These are phyloP conservation scores for Multifurca ochricompacta DNA, from an alignment of 768 basidiomycete species.

Conservation along the genomic window DNA sequence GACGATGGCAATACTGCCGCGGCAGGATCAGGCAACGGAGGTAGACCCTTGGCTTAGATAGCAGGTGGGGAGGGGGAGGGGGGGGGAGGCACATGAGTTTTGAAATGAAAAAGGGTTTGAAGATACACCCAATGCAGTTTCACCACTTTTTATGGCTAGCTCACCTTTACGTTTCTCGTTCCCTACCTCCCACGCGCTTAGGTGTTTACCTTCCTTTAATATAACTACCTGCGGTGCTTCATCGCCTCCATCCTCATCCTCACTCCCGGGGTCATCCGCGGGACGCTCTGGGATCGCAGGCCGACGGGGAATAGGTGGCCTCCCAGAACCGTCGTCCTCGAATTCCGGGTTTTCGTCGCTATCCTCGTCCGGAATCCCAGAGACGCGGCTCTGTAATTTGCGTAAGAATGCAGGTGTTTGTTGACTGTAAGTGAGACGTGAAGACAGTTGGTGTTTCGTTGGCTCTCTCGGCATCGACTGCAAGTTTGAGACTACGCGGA, in stretches of 20 bases:
- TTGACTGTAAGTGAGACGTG: constrained; percentile 55
- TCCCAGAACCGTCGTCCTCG: constrained; percentile 59
- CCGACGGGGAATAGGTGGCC: constrained; percentile 68
- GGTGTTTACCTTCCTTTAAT: constrained; percentile 80
- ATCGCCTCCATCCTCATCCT: constrained; percentile 53
- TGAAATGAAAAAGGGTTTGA: too few species aligned
- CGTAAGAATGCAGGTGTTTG: constrained; percentile 57
- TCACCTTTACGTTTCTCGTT: constrained; percentile 67
- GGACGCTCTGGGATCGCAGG: constrained; percentile 66
- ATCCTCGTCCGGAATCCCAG: constrained; percentile 45
- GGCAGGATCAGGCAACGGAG: constrained; percentile 39
- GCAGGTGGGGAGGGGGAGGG: neutral
- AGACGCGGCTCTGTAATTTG: constrained; percentile 55
- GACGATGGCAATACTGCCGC: neutral
- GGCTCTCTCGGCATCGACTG: constrained; percentile 48
- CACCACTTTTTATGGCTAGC: too few species aligned
- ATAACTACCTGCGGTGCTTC: constrained; percentile 89
- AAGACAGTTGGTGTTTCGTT: constrained; percentile 63
- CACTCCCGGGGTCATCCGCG: constrained; percentile 61
- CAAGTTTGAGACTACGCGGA: neutral
- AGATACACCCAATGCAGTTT: too few species aligned
- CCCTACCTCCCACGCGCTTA: constrained; percentile 70
- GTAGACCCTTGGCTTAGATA: constrained; percentile 49
- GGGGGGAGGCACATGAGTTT: constrained; percentile 1
- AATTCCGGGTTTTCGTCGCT: constrained; percentile 42